Evolutionary conservation across 176 grass and related monocot species (phyloP).

Genomic region (Triticum aestivum): IWGSC_CS_RefSeq_v2.1 NC_057799.1:541170464-541170963

Average conservation of each 20-base stretch:
- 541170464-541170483: too few relatives aligned
- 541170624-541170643: neutral
- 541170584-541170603: neutral
- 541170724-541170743: neutral
- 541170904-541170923: too few relatives aligned
- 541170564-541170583: neutral
- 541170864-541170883: too few relatives aligned
- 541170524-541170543: neutral
- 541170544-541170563: conserved; percentile 21
- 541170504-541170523: neutral
- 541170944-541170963: too few relatives aligned
- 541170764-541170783: neutral
- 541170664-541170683: neutral
- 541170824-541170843: too few relatives aligned
- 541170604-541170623: neutral
- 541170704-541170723: neutral
- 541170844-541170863: too few relatives aligned
- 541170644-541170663: neutral
- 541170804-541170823: neutral
- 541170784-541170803: neutral
- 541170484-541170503: neutral
- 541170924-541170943: too few relatives aligned
- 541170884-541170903: too few relatives aligned
- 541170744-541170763: neutral
- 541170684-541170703: neutral